Evolutionary conservation across 495 filamentous ascomycete species (phyloP).

Genomic region (Jackrogersella multiformis): DNA sequence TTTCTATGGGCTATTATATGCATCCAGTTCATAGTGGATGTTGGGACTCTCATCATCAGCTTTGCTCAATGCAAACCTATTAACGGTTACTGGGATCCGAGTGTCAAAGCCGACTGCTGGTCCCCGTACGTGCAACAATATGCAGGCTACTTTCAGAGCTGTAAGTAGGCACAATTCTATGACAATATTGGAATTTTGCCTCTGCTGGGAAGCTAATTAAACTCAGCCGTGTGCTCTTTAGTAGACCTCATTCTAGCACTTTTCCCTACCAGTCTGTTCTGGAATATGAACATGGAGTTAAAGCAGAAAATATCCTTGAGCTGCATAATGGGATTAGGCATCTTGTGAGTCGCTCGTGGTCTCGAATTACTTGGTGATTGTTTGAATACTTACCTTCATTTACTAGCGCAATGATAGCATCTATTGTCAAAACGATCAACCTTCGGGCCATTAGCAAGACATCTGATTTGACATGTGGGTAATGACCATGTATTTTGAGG

Average conservation of each 20-base stretch:
- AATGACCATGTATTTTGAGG: background rate
- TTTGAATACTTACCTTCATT: background rate
- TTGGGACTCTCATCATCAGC: background rate
- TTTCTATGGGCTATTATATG: background rate
- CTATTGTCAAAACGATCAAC: constrained; percentile 3
- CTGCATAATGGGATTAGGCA: constrained; percentile 16
- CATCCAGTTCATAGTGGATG: background rate
- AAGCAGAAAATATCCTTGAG: constrained; percentile 21
- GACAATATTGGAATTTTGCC: background rate
- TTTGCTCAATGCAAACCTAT: background rate
- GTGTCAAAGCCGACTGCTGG: background rate
- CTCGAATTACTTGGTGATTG: background rate
- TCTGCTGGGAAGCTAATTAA: background rate
- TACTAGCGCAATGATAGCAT: constrained; percentile 6
- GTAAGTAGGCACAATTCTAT: background rate
- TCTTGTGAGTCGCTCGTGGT: background rate
- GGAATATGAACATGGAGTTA: constrained; percentile 22
- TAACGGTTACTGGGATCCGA: background rate
- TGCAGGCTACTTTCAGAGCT: background rate
- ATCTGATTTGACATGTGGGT: background rate
- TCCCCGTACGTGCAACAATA: background rate
- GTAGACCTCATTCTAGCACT: constrained; percentile 10
- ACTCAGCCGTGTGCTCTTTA: background rate
- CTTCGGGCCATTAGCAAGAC: background rate
- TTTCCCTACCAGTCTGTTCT: constrained; percentile 19